phyloP scores from a whole-genome alignment of 192 early-diverging fungal genomes.

The Coemansia sp. region DNA sequence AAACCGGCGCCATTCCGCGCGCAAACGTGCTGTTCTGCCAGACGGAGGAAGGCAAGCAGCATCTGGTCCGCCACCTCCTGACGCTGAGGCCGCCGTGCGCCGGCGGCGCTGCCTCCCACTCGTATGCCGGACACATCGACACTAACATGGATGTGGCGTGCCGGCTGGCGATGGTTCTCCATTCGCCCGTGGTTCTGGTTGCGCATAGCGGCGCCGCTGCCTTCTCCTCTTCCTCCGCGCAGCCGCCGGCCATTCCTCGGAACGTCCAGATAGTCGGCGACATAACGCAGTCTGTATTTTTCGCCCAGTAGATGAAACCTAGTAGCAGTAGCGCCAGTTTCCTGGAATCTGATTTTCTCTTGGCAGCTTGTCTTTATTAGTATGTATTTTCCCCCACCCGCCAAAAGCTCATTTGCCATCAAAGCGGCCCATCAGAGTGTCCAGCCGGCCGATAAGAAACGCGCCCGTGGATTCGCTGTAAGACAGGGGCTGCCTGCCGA shows the following conservation, averaged over 20 bases:
- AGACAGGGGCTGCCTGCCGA: slow-evolving; percentile 14
- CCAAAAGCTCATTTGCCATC: neutral
- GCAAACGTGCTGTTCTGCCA: slow-evolving; percentile 38
- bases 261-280: slow-evolving; percentile 13
- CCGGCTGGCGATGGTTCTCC: slow-evolving; percentile 27
- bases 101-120: neutral
- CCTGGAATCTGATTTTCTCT: no score
- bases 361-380: no score
- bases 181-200: slow-evolving; percentile 12
- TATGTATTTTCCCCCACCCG: no score
- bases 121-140: slow-evolving; percentile 30
- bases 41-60: slow-evolving; percentile 47
- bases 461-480: neutral
- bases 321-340: no score
- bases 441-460: slow-evolving; percentile 25
- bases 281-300: slow-evolving; percentile 10
- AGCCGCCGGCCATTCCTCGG: neutral
- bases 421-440: slow-evolving; percentile 18
- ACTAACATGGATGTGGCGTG: slow-evolving; percentile 33
- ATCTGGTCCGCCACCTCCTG: slow-evolving; percentile 39
- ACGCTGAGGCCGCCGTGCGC: neutral
- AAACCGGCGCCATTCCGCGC: neutral
- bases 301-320: neutral
- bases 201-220: neutral
- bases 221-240: neutral